A percentile compares a stretch with the other conserved stretches of the same genome.
Conservation (phyloP, 2,329 filamentous ascomycete species). For the Cladosporium sp. region DNA sequence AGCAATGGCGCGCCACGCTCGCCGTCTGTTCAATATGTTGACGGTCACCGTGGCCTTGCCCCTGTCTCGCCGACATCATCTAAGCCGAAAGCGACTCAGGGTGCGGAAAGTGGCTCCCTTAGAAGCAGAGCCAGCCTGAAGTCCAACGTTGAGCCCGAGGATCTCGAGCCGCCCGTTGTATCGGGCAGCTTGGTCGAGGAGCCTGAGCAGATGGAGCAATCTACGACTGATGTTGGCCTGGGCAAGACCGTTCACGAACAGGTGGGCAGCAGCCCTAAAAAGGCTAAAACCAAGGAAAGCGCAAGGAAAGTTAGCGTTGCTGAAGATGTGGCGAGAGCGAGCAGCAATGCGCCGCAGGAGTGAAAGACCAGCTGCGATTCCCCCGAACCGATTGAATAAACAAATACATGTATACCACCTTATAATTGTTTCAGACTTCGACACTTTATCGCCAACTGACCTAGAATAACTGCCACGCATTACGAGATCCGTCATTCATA, state of each 20-base stretch:
- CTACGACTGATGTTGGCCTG: conserved; percentile 23
- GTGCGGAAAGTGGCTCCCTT: conserved; percentile 3
- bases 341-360: background rate
- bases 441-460: too few relatives aligned
- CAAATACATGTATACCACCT: too few relatives aligned
- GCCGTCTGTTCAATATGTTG: conserved; percentile 17
- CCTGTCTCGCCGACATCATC: conserved; percentile 18
- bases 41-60: conserved; percentile 35
- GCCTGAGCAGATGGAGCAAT: conserved; percentile 19
- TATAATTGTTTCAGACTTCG: too few relatives aligned
- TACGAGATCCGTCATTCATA: too few relatives aligned
- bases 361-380: too few relatives aligned
- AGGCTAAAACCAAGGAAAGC: background rate
- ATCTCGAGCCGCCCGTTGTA: conserved; percentile 16
- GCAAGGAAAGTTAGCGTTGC: background rate
- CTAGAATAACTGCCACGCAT: too few relatives aligned
- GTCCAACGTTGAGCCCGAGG: conserved; percentile 12
- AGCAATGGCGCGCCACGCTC: conserved; percentile 5
- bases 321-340: conserved; percentile 5
- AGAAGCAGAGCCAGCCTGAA: conserved; percentile 12
- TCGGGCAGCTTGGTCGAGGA: conserved; percentile 21
- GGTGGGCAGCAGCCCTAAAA: background rate
- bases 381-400: too few relatives aligned
- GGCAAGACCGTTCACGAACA: conserved; percentile 30
- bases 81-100: conserved; percentile 12